Evolutionary conservation across 768 basidiomycete species (phyloP), one percentile per base, ranked within the genome.

Genomic region (Lactarius akahatsu): DNA sequence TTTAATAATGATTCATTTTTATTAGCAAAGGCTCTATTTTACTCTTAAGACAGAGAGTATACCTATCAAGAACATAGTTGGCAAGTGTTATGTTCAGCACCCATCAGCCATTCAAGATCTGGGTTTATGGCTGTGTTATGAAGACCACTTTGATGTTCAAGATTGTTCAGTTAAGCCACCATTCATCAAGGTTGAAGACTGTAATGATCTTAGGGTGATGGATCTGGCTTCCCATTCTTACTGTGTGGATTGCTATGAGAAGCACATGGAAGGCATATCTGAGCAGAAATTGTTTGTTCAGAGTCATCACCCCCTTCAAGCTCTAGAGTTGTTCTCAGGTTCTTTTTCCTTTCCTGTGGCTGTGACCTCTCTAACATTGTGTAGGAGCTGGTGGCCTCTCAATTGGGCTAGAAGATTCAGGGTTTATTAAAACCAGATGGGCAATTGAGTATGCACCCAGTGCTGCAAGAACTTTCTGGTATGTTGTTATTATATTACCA

Each of bases 321-420:
- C 85, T 2, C 67, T 92, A 63, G 90, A 92, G 71, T 76, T 92
- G 6, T 92, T 91, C 70, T 81, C 83, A 73, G 90, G 89, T 89
- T 38, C 28, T 11, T 61, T 20, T n/a, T 59, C 2, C 4, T n/a
- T 28, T 41, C 0, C 5, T 38, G 8, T 38, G 3, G 43, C n/a
- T 13, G 7, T 52, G 4, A 11, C 32, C 57, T 61, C 45, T 62
- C 62, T 43, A 36, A 55, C 15, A 23, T n/a, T 5, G n/a, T 36
- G 18, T 64, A 91, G 89, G 90, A 73, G 90, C 89, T 43, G 90
- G 90, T 59, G 90, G 90, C 3, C 80, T 92, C 7, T 87, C 88
- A 3, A 82, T 85, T 41, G 90, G 91, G 1, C 77, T 92, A 64
- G 80, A 85, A 57, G 71, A 86, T 69, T 86, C 87, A 7, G 81